Base-by-base conservation (phyloP, 2,329 filamentous ascomycete species). In the Nemania serpens region DNA sequence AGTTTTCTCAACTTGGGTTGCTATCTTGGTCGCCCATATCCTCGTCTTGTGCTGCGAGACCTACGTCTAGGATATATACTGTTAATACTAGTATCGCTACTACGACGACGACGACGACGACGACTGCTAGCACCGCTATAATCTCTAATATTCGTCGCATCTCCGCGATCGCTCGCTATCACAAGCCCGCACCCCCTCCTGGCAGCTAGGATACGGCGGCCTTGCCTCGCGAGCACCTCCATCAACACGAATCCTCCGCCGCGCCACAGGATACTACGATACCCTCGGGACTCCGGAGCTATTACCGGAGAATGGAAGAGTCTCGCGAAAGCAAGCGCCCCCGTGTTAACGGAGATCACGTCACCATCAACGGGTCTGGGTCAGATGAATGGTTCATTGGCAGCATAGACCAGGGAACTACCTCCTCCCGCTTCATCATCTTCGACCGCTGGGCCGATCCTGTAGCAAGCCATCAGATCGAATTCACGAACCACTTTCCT, bases 341-440 rank as follows among this genome's bases (percentile, higher is more conserved):
- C 37, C 63, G 64, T 54, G 57, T 60, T 36, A 56, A 63, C 45
- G 58, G 54, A 43, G 55, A 53, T 22, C 49, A 59, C 11, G 50
- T 47, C 22, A 18, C 55, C 39, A 49, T 56, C 48, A 62, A 68
- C 42, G 62, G 58, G 42, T 33, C 56, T 9, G 54, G 15, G 42
- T 17, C 45, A 13, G 63, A 78, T 42, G 77, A 88, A 58, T 85
- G 85, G 77, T 96, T 91, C 71, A 88, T 96, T 62, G 93, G 92
- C 62, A 91, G 90, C 68, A 93, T 97, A 73, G 93, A 97, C 73
- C 91, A 96, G 72, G 93, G 93, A 60, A 97, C 93, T 12, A 97
- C 93, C 34, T 94, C 90, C 61, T 91, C 92, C 36, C 85, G 93
- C 39, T 97, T 97, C 77, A 84, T 97, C 69, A 93, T 97, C 73